Evolutionary conservation across 192 early-diverging fungal genomes (phyloP).

Genomic region (Coemansia sp.): DNA sequence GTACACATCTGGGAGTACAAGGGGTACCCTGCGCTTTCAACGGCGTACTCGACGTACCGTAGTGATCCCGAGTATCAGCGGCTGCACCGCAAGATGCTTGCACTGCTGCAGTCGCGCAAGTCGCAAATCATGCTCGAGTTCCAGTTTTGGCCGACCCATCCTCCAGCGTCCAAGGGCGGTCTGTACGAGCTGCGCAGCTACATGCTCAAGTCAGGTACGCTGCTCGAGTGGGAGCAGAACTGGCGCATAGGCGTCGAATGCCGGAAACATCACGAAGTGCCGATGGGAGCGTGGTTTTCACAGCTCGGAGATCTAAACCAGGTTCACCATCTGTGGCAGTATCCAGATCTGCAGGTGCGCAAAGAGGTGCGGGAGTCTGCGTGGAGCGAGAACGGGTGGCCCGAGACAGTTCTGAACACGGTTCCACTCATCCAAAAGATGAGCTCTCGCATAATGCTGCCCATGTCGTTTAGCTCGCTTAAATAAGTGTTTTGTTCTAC

Average conservation of each 20-base stretch:
- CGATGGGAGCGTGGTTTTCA: conserved; percentile 95
- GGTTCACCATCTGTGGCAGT: conserved; percentile 93
- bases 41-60: conserved; percentile 61
- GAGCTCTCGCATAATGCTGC: conserved; percentile 77
- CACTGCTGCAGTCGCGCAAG: conserved; percentile 69
- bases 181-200: conserved; percentile 94
- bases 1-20: conserved; percentile 93
- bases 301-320: conserved; percentile 85
- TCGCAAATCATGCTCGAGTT: conserved; percentile 92
- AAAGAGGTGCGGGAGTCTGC: conserved; percentile 88
- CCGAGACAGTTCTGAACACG: conserved; percentile 87
- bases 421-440: conserved; percentile 79
- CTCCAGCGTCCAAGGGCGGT: conserved; percentile 72
- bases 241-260: conserved; percentile 89
- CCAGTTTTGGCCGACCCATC: conserved; percentile 82
- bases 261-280: conserved; percentile 82
- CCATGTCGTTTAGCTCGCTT: conserved; percentile 75
- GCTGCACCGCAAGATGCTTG: conserved; percentile 66
- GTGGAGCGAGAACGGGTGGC: conserved; percentile 94
- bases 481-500: conserved; percentile 39
- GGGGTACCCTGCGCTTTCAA: conserved; percentile 78
- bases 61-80: conserved; percentile 67
- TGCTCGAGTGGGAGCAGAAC: conserved; percentile 92
- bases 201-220: conserved; percentile 77
- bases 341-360: conserved; percentile 83